These are phyloP conservation scores for Rubus idaeus DNA, from an alignment of 306 rosid genomes.

Conservation along the genomic window DNA sequence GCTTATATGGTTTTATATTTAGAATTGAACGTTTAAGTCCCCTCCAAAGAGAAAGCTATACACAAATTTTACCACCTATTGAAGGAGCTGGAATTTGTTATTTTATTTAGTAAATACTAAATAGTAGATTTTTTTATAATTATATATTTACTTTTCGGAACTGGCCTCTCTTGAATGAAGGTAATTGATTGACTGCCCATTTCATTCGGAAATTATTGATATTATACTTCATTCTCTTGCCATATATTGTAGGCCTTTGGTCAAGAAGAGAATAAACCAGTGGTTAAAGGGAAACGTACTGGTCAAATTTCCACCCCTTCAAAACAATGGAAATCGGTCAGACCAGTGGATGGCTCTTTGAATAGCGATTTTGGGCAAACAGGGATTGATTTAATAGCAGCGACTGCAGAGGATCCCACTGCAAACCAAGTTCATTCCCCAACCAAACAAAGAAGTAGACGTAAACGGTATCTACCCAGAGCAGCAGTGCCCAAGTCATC, in stretches of 20 bases:
- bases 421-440: conserved; percentile 44
- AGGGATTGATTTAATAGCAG: conserved; percentile 34
- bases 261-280: conserved; percentile 51
- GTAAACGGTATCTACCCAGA: conserved; percentile 52
- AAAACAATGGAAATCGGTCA: conserved; percentile 49
- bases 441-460: conserved; percentile 52
- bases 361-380: conserved; percentile 39
- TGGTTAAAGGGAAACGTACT: conserved; percentile 51
- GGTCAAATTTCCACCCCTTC: conserved; percentile 44
- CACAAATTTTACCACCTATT: too few species aligned
- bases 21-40: background rate
- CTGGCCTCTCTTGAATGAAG: background rate
- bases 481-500: conserved; percentile 35
- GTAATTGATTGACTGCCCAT: background rate
- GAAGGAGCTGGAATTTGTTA: too few species aligned
- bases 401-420: conserved; percentile 47
- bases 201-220: conserved; percentile 1
- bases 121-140: too few species aligned
- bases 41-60: background rate
- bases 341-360: conserved; percentile 49
- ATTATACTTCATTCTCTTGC: conserved; percentile 16
- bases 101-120: too few species aligned
- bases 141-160: background rate
- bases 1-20: too few species aligned
- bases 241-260: conserved; percentile 46